Conservation (phyloP, 441 rosid genomes). For the Croton laevigatus region DNA sequence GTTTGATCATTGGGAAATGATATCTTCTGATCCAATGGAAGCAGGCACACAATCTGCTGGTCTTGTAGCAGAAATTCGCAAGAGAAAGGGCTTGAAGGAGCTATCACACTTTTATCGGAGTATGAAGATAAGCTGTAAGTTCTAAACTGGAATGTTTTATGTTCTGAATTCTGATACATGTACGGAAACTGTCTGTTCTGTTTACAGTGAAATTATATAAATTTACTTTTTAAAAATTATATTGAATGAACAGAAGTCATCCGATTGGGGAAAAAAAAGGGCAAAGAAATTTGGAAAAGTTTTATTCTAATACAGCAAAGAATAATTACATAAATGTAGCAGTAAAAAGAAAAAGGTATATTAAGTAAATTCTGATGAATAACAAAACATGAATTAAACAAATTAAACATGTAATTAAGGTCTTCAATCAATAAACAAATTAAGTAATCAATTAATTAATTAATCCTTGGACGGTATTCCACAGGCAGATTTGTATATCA, state of each 20-base stretch:
- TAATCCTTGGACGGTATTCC: not conserved
- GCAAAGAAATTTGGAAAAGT: too few species aligned
- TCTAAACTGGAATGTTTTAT: too few species aligned
- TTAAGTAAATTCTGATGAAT: not conserved
- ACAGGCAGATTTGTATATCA: constrained; percentile 31
- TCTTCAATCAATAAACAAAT: not conserved
- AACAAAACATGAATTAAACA: not conserved
- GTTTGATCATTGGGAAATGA: constrained; percentile 49
- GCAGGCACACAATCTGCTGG: constrained; percentile 36
- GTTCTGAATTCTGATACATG: too few species aligned
- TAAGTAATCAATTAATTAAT: not conserved
- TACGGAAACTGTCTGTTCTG: too few species aligned
- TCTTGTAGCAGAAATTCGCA: constrained; percentile 42
- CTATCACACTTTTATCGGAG: constrained; percentile 43
- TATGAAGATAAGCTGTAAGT: constrained; percentile 41
- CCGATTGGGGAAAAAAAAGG: too few species aligned
- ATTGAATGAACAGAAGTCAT: too few species aligned
- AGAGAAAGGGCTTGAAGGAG: constrained; percentile 58
- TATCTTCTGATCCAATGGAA: constrained; percentile 48
- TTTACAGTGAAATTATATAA: too few species aligned
- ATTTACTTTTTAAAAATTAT: too few species aligned
- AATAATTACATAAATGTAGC: not conserved
- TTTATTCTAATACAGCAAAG: too few species aligned
- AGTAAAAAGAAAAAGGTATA: too few species aligned
- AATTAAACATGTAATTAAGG: too few species aligned